Evolutionary conservation across 2,329 filamentous ascomycete species (phyloP).

Genomic region (Catunica adiposa): DNA sequence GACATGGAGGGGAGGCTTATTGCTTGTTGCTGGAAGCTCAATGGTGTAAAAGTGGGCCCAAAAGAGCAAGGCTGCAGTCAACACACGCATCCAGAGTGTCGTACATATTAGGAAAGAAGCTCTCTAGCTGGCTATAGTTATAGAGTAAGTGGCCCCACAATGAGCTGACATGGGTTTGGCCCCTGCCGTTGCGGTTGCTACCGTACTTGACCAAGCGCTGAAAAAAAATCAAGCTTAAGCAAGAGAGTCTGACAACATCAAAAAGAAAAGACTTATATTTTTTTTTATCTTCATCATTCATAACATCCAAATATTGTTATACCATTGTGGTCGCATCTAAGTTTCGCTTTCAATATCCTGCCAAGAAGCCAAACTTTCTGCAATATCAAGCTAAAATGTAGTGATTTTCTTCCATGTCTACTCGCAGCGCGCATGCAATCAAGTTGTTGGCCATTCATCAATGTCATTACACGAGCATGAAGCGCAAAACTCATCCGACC

Average conservation of each 20-base stretch:
- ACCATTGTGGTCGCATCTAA: too few relatives aligned
- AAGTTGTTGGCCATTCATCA: constrained; percentile 1
- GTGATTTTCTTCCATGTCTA: not conserved
- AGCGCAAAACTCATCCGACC: too few relatives aligned
- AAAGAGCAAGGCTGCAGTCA: constrained; percentile 14
- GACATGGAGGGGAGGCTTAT: constrained; percentile 10
- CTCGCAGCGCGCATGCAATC: not conserved
- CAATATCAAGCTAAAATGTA: not conserved
- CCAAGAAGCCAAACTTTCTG: not conserved
- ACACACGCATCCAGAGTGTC: constrained; percentile 11
- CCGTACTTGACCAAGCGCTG: not conserved
- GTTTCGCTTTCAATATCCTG: not conserved
- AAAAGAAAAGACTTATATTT: too few relatives aligned
- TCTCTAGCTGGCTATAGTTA: not conserved
- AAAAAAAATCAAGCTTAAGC: too few relatives aligned
- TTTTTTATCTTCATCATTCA: too few relatives aligned
- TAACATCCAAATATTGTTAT: too few relatives aligned
- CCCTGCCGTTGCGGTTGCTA: not conserved
- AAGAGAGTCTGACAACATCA: not conserved
- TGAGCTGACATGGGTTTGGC: not conserved
- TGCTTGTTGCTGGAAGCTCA: constrained; percentile 4
- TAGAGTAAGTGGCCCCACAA: not conserved
- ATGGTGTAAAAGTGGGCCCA: constrained; percentile 9
- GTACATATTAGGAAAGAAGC: not conserved
- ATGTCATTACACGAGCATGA: not conserved